phyloP scores from a whole-genome alignment of 2,329 filamentous ascomycete genomes.

The Dactylellina parvicollis region DNA sequence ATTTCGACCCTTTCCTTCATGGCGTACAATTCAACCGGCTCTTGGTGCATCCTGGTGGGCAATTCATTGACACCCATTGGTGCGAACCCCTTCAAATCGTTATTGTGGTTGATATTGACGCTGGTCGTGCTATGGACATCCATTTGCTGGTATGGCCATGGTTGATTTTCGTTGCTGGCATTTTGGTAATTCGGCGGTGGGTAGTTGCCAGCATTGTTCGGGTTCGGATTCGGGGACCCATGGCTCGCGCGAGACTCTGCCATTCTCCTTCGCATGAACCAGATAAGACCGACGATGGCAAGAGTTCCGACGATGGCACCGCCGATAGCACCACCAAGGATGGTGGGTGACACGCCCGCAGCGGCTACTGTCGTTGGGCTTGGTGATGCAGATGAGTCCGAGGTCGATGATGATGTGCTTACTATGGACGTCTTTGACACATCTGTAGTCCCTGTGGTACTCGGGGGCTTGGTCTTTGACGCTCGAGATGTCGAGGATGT shows the following conservation, averaged over 20 bases:
- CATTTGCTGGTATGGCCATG: constrained; percentile 49
- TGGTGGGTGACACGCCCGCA: not conserved
- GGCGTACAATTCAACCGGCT: constrained; percentile 36
- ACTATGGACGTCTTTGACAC: constrained; percentile 3
- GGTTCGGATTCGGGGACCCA: not conserved
- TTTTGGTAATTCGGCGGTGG: constrained; percentile 10
- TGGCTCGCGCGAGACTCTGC: constrained; percentile 31
- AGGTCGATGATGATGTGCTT: not conserved
- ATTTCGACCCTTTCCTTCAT: constrained; percentile 30
- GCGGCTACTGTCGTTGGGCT: constrained; percentile 1
- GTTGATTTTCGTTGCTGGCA: constrained; percentile 10
- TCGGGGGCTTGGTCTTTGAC: constrained; percentile 20
- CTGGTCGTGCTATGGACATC: constrained; percentile 27
- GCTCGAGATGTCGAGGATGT: constrained; percentile 10
- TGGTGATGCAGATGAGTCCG: not conserved
- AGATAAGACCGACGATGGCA: constrained; percentile 38
- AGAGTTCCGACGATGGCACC: constrained; percentile 40
- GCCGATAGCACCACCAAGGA: constrained; percentile 39
- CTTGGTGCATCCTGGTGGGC: constrained; percentile 41
- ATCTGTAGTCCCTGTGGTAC: not conserved
- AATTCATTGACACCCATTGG: constrained; percentile 25
- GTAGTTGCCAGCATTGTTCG: constrained; percentile 2
- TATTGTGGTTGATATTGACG: constrained; percentile 22
- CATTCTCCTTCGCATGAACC: constrained; percentile 45
- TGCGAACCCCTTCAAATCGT: constrained; percentile 34